Percentiles rank a stretch among this genome's conserved stretches.
These are phyloP conservation scores for Zea luxurians DNA, from an alignment of 176 grass and related monocot genomes.

Conservation along the genomic window DNA sequence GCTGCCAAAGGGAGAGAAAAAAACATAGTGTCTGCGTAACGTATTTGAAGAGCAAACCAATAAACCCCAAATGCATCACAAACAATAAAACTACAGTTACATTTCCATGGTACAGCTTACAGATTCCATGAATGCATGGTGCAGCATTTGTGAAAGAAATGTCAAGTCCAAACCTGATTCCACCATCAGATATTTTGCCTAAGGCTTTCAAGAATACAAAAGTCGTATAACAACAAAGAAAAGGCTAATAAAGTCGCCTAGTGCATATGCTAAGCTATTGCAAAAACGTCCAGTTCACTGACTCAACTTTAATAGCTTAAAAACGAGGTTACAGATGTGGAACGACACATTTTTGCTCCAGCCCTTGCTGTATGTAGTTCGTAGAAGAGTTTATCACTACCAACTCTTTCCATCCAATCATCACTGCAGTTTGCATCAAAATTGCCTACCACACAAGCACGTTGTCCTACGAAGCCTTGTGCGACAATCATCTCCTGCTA, in stretches of 20 bases:
- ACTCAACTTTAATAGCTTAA: slow-evolving; percentile 36
- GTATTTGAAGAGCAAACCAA: neutral
- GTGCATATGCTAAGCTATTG: too few relatives aligned
- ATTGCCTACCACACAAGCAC: too few relatives aligned
- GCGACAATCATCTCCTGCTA: slow-evolving; percentile 62
- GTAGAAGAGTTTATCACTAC: too few relatives aligned
- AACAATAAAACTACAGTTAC: neutral
- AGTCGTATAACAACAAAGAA: too few relatives aligned
- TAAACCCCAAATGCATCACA: neutral
- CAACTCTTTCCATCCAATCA: too few relatives aligned
- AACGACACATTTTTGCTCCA: slow-evolving; percentile 4
- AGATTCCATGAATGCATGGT: slow-evolving; percentile 19
- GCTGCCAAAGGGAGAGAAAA: too few relatives aligned
- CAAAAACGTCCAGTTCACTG: too few relatives aligned
- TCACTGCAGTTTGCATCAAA: too few relatives aligned
- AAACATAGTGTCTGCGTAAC: too few relatives aligned
- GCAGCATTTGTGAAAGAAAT: slow-evolving; percentile 2
- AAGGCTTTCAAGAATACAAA: slow-evolving; percentile 35
- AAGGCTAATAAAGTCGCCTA: too few relatives aligned
- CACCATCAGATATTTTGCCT: slow-evolving; percentile 11
- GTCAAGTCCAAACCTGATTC: neutral
- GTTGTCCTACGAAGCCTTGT: too few relatives aligned
- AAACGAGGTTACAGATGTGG: slow-evolving; percentile 32
- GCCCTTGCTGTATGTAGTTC: slow-evolving; percentile 2
- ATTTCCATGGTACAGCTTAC: slow-evolving; percentile 32